Evolutionary conservation across 2,329 filamentous ascomycete species (phyloP), one percentile per base, ranked within the genome.

Genomic region (Monilinia fructigena): DNA sequence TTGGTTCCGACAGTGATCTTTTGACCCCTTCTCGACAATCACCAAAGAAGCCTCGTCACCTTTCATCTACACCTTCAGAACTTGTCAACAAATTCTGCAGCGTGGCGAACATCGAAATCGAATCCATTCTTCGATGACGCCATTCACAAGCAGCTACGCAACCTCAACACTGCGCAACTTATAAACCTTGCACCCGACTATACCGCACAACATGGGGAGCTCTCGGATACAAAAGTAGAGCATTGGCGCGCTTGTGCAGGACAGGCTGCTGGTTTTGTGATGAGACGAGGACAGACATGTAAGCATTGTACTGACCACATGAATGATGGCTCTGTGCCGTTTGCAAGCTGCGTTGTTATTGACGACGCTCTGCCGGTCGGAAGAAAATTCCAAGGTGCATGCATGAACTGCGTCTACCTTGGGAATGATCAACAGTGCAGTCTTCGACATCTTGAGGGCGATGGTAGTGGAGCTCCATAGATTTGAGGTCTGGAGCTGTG

Each of bases 221-320:
- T 61, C 14, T 12, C 45, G 1, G 58, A 61, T 2, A 50, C 58
- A 7, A 61, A 40, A 14, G 58, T 61, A 26, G 58, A 50, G 31
- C 58, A 61, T 23, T 61, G 58, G 58, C 58, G 58, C 26, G 58
- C 58, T 38, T 61, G 58, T 20, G 58, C 58, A 12, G 58, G 58
- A 20, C 58, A 61, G 45, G 58, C 58, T 26, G 28, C 31, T 38
- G 58, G 58, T 26, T 35, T 31, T 6, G 58, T 50, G n/a, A 20
- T 61, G 45, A 42, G 28, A 4, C 20, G 38, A 38, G 58, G 23
- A 38, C 23, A 38, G 4, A 4, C 14, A 0, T 61, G 45, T n/a
- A 20, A 23, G 10, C 31, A 61, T 35, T 61, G 58, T 16, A 10
- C 16, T 26, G 45, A 50, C 3, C 31, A 61, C 8, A 38, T 61